Conservation (phyloP, 495 filamentous ascomycete genomes). For the Hyaloscypha bicolor region DNA sequence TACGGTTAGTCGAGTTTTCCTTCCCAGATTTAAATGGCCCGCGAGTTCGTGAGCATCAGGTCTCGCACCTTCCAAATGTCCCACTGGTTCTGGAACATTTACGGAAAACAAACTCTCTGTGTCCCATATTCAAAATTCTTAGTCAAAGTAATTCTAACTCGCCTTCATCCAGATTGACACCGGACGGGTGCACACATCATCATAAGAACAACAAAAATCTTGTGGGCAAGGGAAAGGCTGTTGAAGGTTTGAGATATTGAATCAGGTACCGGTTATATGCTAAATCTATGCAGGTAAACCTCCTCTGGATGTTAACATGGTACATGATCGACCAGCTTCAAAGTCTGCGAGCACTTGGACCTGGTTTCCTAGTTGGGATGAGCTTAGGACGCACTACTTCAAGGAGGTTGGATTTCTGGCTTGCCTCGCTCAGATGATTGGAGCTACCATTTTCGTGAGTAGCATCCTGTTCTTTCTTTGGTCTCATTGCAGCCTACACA, state of each 20-base stretch:
- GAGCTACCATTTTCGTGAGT: slow-evolving; percentile 58
- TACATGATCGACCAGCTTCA: slow-evolving; percentile 11
- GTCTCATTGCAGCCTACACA: not conserved
- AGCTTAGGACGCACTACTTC: slow-evolving; percentile 64
- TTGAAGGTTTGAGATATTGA: slow-evolving; percentile 17
- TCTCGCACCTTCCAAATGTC: not conserved
- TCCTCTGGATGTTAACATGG: slow-evolving; percentile 17
- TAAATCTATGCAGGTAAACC: slow-evolving; percentile 21
- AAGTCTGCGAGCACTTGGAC: slow-evolving; percentile 43
- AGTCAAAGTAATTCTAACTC: not conserved
- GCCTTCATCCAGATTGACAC: slow-evolving; percentile 25
- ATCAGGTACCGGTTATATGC: not conserved
- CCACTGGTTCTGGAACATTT: not conserved
- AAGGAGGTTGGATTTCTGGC: slow-evolving; percentile 72
- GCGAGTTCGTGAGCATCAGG: not conserved
- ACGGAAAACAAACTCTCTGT: not conserved
- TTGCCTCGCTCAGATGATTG: slow-evolving; percentile 59
- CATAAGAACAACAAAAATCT: slow-evolving; percentile 55
- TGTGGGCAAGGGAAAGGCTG: slow-evolving; percentile 38
- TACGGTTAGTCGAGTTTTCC: not conserved
- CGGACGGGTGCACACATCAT: slow-evolving; percentile 53
- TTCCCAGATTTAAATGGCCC: not conserved
- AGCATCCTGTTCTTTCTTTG: slow-evolving; percentile 5
- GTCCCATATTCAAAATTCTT: not conserved
- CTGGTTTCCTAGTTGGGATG: slow-evolving; percentile 61